phyloP scores from a whole-genome alignment of 495 filamentous ascomycete genomes.

The Aspergillus haitiensis region DNA sequence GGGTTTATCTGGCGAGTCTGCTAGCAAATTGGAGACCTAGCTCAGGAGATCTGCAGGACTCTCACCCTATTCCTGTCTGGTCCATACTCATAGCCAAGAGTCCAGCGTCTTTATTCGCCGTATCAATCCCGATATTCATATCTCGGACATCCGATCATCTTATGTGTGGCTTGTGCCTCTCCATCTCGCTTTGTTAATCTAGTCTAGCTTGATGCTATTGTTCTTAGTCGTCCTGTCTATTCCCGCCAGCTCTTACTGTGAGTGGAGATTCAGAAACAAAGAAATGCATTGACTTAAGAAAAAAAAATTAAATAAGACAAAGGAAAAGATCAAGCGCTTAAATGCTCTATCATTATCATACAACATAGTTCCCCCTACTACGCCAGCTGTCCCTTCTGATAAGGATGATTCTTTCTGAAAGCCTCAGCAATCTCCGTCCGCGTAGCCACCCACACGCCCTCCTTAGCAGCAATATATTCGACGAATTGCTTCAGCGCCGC shows the following conservation, averaged over 20 bases:
- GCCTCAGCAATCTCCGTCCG: slow-evolving; percentile 14
- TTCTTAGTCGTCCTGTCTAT: too few species aligned
- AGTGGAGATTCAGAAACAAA: too few species aligned
- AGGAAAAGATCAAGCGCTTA: not conserved
- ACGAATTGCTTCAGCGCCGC: slow-evolving; percentile 12
- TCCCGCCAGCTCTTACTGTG: too few species aligned
- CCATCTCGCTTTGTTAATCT: too few species aligned
- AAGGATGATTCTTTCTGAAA: slow-evolving; percentile 9
- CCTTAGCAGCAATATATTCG: slow-evolving; percentile 9
- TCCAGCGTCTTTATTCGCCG: not conserved
- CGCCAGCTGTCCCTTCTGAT: slow-evolving; percentile 7
- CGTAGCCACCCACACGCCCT: slow-evolving; percentile 14
- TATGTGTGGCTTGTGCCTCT: too few species aligned
- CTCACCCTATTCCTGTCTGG: too few species aligned
- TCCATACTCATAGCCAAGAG: too few species aligned
- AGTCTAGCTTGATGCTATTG: too few species aligned
- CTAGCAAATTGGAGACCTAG: not conserved
- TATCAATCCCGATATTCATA: not conserved
- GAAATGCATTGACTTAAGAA: too few species aligned
- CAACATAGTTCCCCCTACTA: not conserved
- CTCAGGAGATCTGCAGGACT: too few species aligned
- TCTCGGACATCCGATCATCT: not conserved
- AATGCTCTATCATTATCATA: not conserved
- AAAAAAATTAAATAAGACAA: too few species aligned
- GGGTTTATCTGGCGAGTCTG: too few species aligned